phyloP scores from a whole-genome alignment of 495 filamentous ascomycete species.

The Glonium stellatum region DNA sequence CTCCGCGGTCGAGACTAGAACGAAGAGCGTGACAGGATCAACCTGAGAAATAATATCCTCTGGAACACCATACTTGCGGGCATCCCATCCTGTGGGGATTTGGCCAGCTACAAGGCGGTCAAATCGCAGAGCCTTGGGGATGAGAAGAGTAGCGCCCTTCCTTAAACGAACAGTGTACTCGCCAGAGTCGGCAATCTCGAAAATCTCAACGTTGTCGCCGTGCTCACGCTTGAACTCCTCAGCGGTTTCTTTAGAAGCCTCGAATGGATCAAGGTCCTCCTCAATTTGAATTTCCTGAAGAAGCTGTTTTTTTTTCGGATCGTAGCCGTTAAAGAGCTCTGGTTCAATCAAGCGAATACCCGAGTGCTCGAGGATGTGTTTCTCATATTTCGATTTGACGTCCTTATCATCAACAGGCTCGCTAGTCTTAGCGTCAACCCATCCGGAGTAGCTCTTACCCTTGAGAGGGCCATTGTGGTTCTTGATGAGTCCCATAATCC shows the following conservation, averaged over 20 bases:
- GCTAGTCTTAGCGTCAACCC: constrained; percentile 89
- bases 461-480: constrained; percentile 98
- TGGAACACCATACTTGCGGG: constrained; percentile 87
- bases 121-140: constrained; percentile 94
- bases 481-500: constrained; percentile 99
- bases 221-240: constrained; percentile 96
- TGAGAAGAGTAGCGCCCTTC: constrained; percentile 88
- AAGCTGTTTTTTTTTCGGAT: constrained; percentile 96
- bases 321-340: constrained; percentile 93
- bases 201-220: constrained; percentile 94
- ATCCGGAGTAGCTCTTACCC: constrained; percentile 91
- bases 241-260: constrained; percentile 92
- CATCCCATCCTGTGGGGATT: constrained; percentile 94
- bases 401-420: constrained; percentile 98
- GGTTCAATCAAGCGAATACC: constrained; percentile 98
- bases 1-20: constrained; percentile 88
- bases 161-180: constrained; percentile 90
- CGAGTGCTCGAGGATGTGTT: constrained; percentile 89
- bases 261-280: constrained; percentile 94
- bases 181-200: constrained; percentile 88
- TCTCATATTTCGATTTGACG: constrained; percentile 93
- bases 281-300: constrained; percentile 95
- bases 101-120: constrained; percentile 96
- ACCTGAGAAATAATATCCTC: constrained; percentile 98
- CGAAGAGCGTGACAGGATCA: constrained; percentile 89